Percentiles rank a stretch among this genome's conserved stretches.
phyloP scores from a whole-genome alignment of 2,329 filamentous ascomycete genomes.

The Onygenales sp. region DNA sequence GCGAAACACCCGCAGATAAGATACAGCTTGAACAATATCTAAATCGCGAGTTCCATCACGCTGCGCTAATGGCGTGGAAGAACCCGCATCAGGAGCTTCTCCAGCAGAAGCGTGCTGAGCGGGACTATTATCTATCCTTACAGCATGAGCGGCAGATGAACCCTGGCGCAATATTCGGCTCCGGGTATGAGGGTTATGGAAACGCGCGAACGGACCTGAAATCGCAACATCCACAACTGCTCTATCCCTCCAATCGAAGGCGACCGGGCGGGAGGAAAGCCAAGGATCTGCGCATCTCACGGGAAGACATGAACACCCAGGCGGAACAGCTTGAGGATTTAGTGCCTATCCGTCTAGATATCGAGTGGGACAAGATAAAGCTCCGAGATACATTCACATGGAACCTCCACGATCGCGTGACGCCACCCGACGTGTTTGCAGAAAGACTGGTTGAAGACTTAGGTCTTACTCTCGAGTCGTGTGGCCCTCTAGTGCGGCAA shows the following conservation, averaged over 20 bases:
- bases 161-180: constrained; percentile 52
- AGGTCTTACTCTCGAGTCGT: constrained; percentile 60
- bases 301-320: constrained; percentile 74
- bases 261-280: constrained; percentile 69
- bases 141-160: constrained; percentile 49
- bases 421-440: constrained; percentile 72
- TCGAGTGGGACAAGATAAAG: constrained; percentile 92
- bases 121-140: constrained; percentile 59
- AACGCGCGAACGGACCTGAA: constrained; percentile 73
- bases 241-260: constrained; percentile 71
- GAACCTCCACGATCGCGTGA: constrained; percentile 88
- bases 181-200: constrained; percentile 79
- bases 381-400: constrained; percentile 96
- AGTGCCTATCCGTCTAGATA: constrained; percentile 81
- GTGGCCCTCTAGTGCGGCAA: constrained; percentile 49
- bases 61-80: constrained; percentile 43
- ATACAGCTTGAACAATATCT: constrained; percentile 55
- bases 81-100: constrained; percentile 49
- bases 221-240: constrained; percentile 54
- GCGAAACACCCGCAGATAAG: constrained; percentile 37
- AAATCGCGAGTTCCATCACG: constrained; percentile 52
- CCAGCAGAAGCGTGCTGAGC: constrained; percentile 55
- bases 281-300: constrained; percentile 60
- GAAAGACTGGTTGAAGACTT: constrained; percentile 83
- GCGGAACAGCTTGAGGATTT: constrained; percentile 86